phyloP scores from a whole-genome alignment of 306 rosid genomes.

The Vigna hirtella region DNA sequence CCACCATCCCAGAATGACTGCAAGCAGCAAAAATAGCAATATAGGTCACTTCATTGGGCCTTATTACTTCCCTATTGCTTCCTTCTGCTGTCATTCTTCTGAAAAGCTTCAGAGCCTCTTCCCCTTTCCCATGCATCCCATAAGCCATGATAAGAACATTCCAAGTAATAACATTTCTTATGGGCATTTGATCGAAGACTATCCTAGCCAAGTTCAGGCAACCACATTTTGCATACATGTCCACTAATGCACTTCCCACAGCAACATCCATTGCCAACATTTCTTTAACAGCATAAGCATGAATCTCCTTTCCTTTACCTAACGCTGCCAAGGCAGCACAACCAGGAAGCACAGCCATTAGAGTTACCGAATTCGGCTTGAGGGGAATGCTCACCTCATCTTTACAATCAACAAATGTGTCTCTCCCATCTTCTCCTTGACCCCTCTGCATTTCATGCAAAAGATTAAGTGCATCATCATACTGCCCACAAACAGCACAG shows the following conservation, averaged over 20 bases:
- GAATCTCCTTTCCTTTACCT: conserved; percentile 82
- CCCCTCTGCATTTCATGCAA: conserved; percentile 63
- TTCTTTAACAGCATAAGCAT: conserved; percentile 75
- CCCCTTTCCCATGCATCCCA: conserved; percentile 90
- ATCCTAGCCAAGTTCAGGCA: conserved; percentile 65
- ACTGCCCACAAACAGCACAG: conserved; percentile 61
- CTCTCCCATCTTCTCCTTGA: conserved; percentile 40
- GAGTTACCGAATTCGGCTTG: conserved; percentile 81
- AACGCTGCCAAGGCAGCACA: conserved; percentile 76
- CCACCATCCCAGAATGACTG: conserved; percentile 76
- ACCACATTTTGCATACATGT: conserved; percentile 95
- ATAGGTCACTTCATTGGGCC: conserved; percentile 69
- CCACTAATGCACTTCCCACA: conserved; percentile 82
- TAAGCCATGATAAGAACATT: conserved; percentile 86
- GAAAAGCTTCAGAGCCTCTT: conserved; percentile 70
- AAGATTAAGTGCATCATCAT: conserved; percentile 72
- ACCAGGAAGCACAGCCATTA: conserved; percentile 84
- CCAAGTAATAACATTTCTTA: conserved; percentile 81
- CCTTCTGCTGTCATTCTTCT: conserved; percentile 60
- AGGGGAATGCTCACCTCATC: conserved; percentile 48
- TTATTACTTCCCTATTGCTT: conserved; percentile 41
- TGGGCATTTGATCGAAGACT: conserved; percentile 72
- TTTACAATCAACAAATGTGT: conserved; percentile 36
- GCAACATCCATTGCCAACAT: conserved; percentile 71
- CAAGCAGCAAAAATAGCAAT: conserved; percentile 73